Percentiles rank a stretch among this genome's conserved stretches.
These are phyloP conservation scores for Eucalyptus polyanthemos DNA, from an alignment of 345 rosid genomes.

Conservation along the genomic window DNA sequence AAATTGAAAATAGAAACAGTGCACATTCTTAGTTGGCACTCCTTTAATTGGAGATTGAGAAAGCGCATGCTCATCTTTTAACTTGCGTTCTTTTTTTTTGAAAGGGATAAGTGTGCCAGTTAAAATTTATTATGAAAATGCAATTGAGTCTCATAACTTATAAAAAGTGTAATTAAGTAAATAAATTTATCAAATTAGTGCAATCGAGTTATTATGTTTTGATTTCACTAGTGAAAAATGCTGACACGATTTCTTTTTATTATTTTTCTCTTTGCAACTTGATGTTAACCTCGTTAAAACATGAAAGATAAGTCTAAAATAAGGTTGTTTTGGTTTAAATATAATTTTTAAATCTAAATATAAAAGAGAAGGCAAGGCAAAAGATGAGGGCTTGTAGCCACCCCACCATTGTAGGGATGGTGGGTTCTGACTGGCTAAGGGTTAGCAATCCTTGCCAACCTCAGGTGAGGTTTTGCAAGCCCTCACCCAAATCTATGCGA, in stretches of 20 bases:
- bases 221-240: too few relatives aligned
- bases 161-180: accelerated
- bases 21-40: background rate
- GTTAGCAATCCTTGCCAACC: accelerated
- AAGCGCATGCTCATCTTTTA: background rate
- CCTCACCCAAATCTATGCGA: too few relatives aligned
- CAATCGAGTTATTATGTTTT: accelerated
- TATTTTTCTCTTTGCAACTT: too few relatives aligned
- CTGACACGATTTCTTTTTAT: accelerated
- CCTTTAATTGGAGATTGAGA: background rate
- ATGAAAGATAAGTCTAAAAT: too few relatives aligned
- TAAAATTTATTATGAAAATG: too few relatives aligned
- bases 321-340: too few relatives aligned
- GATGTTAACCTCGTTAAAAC: accelerated
- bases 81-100: background rate
- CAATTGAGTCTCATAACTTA: accelerated
- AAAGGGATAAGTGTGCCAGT: too few relatives aligned
- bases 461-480: accelerated
- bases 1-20: too few relatives aligned
- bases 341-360: too few relatives aligned
- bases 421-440: accelerated
- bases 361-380: too few relatives aligned
- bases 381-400: too few relatives aligned
- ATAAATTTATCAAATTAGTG: accelerated
- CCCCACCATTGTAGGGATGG: accelerated